Evolutionary conservation across 768 basidiomycete genomes (phyloP).

Genomic region (Lactifluus volemus): DNA sequence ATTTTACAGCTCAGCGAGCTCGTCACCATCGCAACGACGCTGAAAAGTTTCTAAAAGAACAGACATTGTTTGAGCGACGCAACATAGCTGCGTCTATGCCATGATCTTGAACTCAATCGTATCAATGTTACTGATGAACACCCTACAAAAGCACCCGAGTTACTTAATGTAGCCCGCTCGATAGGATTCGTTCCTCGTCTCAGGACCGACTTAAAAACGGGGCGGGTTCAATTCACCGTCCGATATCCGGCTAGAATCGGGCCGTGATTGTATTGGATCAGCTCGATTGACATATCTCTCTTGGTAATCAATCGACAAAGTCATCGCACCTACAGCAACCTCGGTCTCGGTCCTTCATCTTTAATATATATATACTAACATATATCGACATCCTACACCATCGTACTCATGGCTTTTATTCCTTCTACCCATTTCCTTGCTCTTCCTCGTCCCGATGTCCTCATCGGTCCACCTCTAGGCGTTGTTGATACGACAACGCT

Average conservation of each 20-base stretch:
- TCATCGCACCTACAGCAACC: too few relatives aligned
- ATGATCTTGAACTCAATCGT: not conserved
- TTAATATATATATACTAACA: too few relatives aligned
- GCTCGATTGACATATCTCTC: not conserved
- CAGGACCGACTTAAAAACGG: too few relatives aligned
- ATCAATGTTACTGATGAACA: too few relatives aligned
- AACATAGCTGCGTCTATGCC: not conserved
- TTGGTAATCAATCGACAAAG: not conserved
- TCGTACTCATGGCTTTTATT: constrained; percentile 9
- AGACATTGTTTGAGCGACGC: too few relatives aligned
- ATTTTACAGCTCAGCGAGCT: not conserved
- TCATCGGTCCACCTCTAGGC: constrained; percentile 22
- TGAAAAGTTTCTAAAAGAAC: not conserved
- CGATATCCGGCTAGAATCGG: not conserved
- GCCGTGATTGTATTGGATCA: too few relatives aligned
- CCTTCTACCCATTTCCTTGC: constrained; percentile 28
- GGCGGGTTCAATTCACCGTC: too few relatives aligned
- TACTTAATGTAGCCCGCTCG: too few relatives aligned
- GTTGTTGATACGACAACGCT: constrained; percentile 30
- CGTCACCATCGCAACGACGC: constrained; percentile 3
- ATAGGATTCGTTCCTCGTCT: too few relatives aligned
- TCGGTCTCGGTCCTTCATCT: too few relatives aligned
- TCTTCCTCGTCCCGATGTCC: constrained; percentile 28
- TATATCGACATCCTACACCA: not conserved
- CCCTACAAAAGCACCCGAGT: too few relatives aligned